These are phyloP conservation scores for Candida xiaguanensis DNA, from an alignment of 805 yeast genomes.

Conservation along the genomic window DNA sequence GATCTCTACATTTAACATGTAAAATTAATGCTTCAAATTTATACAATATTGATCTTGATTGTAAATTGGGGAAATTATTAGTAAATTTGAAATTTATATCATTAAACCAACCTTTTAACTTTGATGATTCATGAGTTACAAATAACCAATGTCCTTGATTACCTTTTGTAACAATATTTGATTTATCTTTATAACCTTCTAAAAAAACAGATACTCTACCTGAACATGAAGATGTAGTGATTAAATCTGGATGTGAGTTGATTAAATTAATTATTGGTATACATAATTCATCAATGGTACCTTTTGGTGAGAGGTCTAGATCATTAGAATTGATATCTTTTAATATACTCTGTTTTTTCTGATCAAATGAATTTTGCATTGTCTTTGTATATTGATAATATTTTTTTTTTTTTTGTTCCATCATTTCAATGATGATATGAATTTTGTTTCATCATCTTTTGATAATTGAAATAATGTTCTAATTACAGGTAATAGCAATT, in stretches of 20 bases:
- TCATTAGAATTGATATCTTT: slow-evolving; percentile 45
- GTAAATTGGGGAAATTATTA: slow-evolving; percentile 7
- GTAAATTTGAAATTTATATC: slow-evolving; percentile 18
- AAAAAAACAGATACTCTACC: slow-evolving; percentile 81
- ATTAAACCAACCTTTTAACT: slow-evolving; percentile 49
- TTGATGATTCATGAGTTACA: slow-evolving; percentile 62
- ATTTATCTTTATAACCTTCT: slow-evolving; percentile 56
- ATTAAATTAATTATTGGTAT: slow-evolving; percentile 68
- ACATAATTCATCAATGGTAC: slow-evolving; percentile 73
- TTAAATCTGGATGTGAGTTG: slow-evolving; percentile 62
- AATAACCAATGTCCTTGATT: slow-evolving; percentile 81
- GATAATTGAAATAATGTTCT: slow-evolving; percentile 68
- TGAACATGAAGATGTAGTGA: slow-evolving; percentile 85
- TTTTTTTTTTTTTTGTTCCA: neutral
- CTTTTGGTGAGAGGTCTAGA: slow-evolving; percentile 82
- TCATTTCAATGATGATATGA: slow-evolving; percentile 52
- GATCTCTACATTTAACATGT: slow-evolving; percentile 74
- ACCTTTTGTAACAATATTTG: slow-evolving; percentile 75
- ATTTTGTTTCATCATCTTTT: slow-evolving; percentile 68
- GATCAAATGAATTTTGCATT: slow-evolving; percentile 58
- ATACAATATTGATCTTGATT: slow-evolving; percentile 57
- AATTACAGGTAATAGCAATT: slow-evolving; percentile 79
- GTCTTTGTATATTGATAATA: neutral
- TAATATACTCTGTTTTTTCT: slow-evolving; percentile 56
- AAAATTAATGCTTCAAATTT: slow-evolving; percentile 84